Conservation (phyloP, 73 alveolate species). For the Breviolum minutum region DNA sequence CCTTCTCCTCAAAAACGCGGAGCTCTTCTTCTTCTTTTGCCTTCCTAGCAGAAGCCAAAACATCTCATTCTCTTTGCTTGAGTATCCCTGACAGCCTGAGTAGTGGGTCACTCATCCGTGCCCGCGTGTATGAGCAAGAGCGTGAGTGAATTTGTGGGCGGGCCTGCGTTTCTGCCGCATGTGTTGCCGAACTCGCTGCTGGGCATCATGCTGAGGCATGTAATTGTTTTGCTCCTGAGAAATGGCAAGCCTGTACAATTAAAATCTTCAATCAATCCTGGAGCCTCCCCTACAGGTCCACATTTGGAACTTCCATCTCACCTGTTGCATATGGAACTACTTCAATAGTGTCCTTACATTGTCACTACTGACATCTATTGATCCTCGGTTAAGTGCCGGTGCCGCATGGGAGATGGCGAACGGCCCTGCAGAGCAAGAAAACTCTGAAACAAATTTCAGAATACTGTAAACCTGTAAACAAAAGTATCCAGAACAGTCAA, state of each 20-base stretch:
- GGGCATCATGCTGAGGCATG: slow-evolving; percentile 86
- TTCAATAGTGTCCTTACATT: too few species aligned
- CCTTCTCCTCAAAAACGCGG: slow-evolving; percentile 69
- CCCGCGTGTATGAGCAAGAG: not conserved
- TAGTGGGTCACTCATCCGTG: not conserved
- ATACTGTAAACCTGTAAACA: too few species aligned
- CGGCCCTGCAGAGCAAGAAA: slow-evolving; percentile 20
- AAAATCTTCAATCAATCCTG: not conserved
- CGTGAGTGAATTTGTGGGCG: too few species aligned
- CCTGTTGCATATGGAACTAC: too few species aligned
- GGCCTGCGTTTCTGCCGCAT: slow-evolving; percentile 70
- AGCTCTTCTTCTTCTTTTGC: slow-evolving; percentile 88
- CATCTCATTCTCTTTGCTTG: not conserved
- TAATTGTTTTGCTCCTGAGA: slow-evolving; percentile 1
- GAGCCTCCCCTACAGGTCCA: not conserved
- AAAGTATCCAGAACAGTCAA: too few species aligned
- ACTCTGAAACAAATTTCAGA: not conserved
- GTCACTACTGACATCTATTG: not conserved
- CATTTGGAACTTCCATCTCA: too few species aligned
- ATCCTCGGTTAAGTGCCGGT: not conserved
- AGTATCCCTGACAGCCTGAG: not conserved
- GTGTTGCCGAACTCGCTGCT: slow-evolving; percentile 83
- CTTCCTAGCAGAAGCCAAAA: slow-evolving; percentile 20
- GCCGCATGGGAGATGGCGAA: slow-evolving; percentile 54
- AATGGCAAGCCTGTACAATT: not conserved